Evolutionary conservation across 2,329 filamentous ascomycete species (phyloP), one percentile per base, ranked within the genome.

Genomic region (Arthrobotrys megalospora): DNA sequence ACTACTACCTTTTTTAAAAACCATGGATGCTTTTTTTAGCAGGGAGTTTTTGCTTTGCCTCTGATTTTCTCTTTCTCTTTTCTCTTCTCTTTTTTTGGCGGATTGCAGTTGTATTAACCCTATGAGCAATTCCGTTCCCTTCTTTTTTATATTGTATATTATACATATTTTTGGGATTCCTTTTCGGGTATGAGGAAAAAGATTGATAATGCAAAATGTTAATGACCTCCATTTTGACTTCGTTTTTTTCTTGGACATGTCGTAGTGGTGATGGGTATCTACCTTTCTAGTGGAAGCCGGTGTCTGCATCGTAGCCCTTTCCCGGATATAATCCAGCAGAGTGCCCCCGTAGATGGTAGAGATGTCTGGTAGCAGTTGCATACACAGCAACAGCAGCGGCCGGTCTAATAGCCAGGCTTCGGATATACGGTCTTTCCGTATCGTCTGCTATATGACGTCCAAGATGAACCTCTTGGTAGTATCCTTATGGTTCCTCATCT

Each of bases 131-230:
- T 19, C 50, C 11, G n/a, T 53, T 34, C 16, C 50, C 7, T 34
- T 34, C 16, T 19, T 16, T 19, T 38, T 60, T 70, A 47, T 63
- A 16, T 52, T 48, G 11, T 52, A 43, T 71, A 48, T 48, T 48
- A 48, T 48, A 48, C 45, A 48, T 21, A 24, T n/a, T 45, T 11
- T 43, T 41, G 55, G 55, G 36, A 24, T 60, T 43, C 45, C 43
- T 24, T 63, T 52, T 45, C 11, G 19, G 28, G n/a, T 6, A 47
- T 11, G 45, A 36, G 21, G 38, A 16, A 36, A 32, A 24, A 24
- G 10, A 43, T 55, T 21, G 47, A 47, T 72, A 72, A 72, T 72
- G 58, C 36, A 72, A 43, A 60, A 62, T 65, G 48, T 55, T 60
- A 47, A 72, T 72, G 68, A 72, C 34, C 68, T 47, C 52, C 36